Base-by-base conservation (phyloP, 1,139 yeast species). In the Magnusiomyces fungicola region DNA sequence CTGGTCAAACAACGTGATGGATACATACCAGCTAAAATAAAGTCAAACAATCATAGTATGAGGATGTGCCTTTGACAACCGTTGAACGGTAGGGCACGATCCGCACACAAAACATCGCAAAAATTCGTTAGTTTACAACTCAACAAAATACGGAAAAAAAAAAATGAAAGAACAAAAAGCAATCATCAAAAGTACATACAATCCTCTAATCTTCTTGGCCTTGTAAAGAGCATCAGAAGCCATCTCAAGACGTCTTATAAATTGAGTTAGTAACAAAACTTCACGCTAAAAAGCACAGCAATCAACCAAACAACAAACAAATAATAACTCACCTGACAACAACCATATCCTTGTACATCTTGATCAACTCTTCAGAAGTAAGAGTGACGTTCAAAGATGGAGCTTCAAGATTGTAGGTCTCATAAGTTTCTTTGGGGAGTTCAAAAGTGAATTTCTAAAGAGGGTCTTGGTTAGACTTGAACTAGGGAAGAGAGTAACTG, bases 131-230 rank as follows among this genome's bases (percentile, higher is more conserved):
- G n/a, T n/a, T n/a, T n/a, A n/a, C n/a, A n/a, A n/a, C n/a, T n/a
- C n/a, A n/a, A n/a, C n/a, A n/a, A n/a, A n/a, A n/a, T n/a, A n/a
- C n/a, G n/a, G n/a, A n/a, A n/a, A n/a, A n/a, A n/a, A n/a, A n/a
- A n/a, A n/a, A n/a, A n/a, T n/a, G n/a, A n/a, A n/a, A 7, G 41
- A 3, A 18, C n/a, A 45, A 39, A 39, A 36, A 29, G 27, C 19
- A 19, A 29, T 14, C 24, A 4, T 29, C 36, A 23, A 14, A 36
- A 21, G 12, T 18, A 41, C 44, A n/a, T 41, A 51, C 82, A 92
- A 92, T 60, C 98, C 98, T 74, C 97, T 81, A 66, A 92, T 90
- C 75, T 92, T 89, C 78, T 92, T 92, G 65, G 97, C 96, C 76
- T 92, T 92, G 78, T 92, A 92, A 59, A 94, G 76, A 34, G 97